These are phyloP conservation scores for Rhinocladiella mackenziei DNA, from an alignment of 2,329 filamentous ascomycete species.

Conservation along the genomic window DNA sequence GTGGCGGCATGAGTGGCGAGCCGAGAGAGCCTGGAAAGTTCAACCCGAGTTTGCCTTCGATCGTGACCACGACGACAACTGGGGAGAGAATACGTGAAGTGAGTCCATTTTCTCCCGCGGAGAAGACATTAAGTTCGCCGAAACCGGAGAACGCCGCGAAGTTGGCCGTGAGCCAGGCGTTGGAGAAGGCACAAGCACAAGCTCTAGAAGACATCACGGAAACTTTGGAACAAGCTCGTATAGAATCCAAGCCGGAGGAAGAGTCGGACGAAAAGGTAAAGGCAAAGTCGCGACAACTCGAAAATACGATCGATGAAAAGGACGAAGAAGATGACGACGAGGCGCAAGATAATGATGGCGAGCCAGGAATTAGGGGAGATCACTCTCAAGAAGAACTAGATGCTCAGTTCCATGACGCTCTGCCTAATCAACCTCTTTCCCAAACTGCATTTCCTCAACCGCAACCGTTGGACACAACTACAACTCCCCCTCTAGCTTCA, in stretches of 20 bases:
- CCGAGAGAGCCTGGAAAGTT: conserved; percentile 27
- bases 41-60: conserved; percentile 25
- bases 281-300: conserved; percentile 1
- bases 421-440: conserved; percentile 9
- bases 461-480: conserved; percentile 3
- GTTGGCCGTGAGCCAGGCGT: conserved; percentile 23
- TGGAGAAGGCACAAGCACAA: conserved; percentile 25
- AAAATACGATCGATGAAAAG: background rate
- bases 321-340: background rate
- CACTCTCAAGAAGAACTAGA: background rate
- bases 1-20: conserved; percentile 27
- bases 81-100: conserved; percentile 9
- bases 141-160: conserved; percentile 11
- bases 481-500: no score
- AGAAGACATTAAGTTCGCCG: conserved; percentile 19
- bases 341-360: background rate
- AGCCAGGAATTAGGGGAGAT: background rate
- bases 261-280: no score
- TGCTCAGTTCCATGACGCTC: conserved; percentile 20
- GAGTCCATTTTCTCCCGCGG: conserved; percentile 22
- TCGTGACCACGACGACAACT: conserved; percentile 22
- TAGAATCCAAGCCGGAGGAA: conserved; percentile 3
- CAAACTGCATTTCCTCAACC: background rate
- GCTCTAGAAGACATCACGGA: conserved; percentile 25
- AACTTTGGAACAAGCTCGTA: conserved; percentile 23